Evolutionary conservation across 148 eudicot species (phyloP).

Genomic region (Linanthus parryae): DNA sequence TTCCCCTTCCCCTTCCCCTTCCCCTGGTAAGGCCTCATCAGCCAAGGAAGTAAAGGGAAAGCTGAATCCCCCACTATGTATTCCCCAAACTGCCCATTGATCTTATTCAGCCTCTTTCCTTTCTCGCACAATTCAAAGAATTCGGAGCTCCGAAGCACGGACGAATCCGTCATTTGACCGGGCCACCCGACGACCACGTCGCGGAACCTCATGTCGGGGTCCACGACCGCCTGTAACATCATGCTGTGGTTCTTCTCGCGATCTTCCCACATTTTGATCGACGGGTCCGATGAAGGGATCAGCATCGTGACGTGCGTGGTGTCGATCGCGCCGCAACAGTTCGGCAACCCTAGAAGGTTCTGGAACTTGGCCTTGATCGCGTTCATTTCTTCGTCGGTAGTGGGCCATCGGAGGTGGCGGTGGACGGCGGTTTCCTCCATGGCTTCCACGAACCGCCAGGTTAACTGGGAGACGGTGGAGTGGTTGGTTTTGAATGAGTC

Average conservation of each 20-base stretch:
- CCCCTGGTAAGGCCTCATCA: slow-evolving; percentile 67
- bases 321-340: slow-evolving; percentile 88
- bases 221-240: slow-evolving; percentile 85
- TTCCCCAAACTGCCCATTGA: slow-evolving; percentile 42
- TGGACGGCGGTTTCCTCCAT: slow-evolving; percentile 68
- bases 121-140: slow-evolving; percentile 48
- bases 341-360: slow-evolving; percentile 69
- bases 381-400: slow-evolving; percentile 42
- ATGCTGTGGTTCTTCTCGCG: slow-evolving; percentile 62
- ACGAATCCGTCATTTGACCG: slow-evolving; percentile 54
- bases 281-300: slow-evolving; percentile 45
- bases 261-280: slow-evolving; percentile 63
- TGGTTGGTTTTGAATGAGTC: slow-evolving; percentile 67
- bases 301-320: slow-evolving; percentile 68
- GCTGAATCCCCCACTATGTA: slow-evolving; percentile 73
- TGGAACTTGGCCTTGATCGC: slow-evolving; percentile 65
- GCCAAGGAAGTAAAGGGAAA: slow-evolving; percentile 70
- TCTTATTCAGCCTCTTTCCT: slow-evolving; percentile 52
- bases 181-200: slow-evolving; percentile 87
- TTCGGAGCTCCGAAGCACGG: slow-evolving; percentile 52
- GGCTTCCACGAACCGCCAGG: slow-evolving; percentile 91
- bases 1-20: too few species aligned
- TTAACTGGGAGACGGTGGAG: slow-evolving; percentile 81
- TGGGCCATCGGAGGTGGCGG: slow-evolving; percentile 81
- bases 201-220: slow-evolving; percentile 72